phyloP scores from a whole-genome alignment of 495 filamentous ascomycete species.

The Tuber microsphaerosporum region DNA sequence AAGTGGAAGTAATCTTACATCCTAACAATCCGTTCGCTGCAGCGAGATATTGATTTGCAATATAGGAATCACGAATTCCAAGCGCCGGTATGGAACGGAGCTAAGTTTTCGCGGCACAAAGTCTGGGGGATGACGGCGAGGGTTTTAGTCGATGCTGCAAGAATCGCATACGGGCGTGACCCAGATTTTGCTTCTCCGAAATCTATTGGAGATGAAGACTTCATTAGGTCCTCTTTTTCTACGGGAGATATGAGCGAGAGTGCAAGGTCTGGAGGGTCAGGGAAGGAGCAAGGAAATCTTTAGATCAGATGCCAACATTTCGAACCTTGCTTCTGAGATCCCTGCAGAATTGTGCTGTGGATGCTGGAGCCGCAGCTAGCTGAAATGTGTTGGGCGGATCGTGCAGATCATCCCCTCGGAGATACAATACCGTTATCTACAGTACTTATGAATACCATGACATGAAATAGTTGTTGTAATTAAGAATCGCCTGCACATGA shows the following conservation, averaged over 20 bases:
- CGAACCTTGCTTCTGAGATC: neutral
- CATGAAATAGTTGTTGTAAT: neutral
- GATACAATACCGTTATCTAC: neutral
- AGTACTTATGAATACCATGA: neutral
- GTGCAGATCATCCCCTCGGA: neutral
- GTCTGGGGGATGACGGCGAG: constrained; percentile 91
- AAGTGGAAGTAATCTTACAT: constrained; percentile 48
- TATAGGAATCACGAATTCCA: constrained; percentile 76
- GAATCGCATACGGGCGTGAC: constrained; percentile 69
- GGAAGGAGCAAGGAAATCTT: neutral
- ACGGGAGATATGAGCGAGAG: constrained; percentile 54
- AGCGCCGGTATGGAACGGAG: constrained; percentile 58
- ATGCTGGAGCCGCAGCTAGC: neutral
- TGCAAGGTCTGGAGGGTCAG: neutral
- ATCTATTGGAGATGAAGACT: constrained; percentile 71
- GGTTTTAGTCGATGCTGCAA: constrained; percentile 77
- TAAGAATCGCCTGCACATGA: neutral
- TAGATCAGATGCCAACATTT: neutral
- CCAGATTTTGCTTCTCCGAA: constrained; percentile 65
- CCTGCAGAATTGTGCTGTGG: neutral
- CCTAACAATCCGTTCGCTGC: neutral
- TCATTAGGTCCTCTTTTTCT: constrained; percentile 57
- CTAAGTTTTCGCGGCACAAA: constrained; percentile 54
- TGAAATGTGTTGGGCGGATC: neutral
- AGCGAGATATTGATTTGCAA: neutral